Evolutionary conservation across 2,329 filamentous ascomycete genomes (phyloP).

Genomic region (Ambrosiella beaveri): DNA sequence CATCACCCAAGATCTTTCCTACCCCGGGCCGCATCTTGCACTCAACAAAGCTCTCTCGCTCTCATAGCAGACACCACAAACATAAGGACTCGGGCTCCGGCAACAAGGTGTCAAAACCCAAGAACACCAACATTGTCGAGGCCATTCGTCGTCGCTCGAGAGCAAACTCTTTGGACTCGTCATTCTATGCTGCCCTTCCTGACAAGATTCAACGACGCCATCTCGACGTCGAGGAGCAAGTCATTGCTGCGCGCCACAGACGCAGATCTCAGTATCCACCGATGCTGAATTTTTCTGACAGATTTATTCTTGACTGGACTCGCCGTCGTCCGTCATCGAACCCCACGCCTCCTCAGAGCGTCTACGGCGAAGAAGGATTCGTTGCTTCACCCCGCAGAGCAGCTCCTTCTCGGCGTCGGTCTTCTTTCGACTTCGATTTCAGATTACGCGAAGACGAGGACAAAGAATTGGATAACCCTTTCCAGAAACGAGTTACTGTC

Average conservation of each 20-base stretch:
- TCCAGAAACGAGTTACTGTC: conserved; percentile 9
- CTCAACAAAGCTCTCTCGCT: background rate
- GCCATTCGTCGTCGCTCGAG: conserved; percentile 20
- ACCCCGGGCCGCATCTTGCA: conserved; percentile 6
- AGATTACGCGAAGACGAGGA: conserved; percentile 8
- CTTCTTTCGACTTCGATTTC: conserved; percentile 9
- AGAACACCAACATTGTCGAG: conserved; percentile 15
- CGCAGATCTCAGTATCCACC: background rate
- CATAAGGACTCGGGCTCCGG: background rate
- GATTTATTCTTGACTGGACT: conserved; percentile 11
- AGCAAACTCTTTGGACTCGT: conserved; percentile 37
- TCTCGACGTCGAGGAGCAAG: conserved; percentile 55
- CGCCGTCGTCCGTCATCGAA: conserved; percentile 11
- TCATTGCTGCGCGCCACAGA: conserved; percentile 16
- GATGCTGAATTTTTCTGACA: conserved; percentile 7
- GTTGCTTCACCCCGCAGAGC: conserved; percentile 29
- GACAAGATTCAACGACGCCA: conserved; percentile 55
- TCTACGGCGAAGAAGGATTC: conserved; percentile 11
- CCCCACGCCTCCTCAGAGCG: conserved; percentile 10
- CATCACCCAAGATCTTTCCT: conserved; percentile 13
- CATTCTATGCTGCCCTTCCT: conserved; percentile 53
- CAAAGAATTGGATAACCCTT: conserved; percentile 9
- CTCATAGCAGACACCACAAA: background rate
- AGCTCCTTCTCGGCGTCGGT: conserved; percentile 19
- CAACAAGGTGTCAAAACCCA: background rate